These are phyloP conservation scores for Xanthoconium stramineum DNA, from an alignment of 768 basidiomycete species.

Conservation along the genomic window DNA sequence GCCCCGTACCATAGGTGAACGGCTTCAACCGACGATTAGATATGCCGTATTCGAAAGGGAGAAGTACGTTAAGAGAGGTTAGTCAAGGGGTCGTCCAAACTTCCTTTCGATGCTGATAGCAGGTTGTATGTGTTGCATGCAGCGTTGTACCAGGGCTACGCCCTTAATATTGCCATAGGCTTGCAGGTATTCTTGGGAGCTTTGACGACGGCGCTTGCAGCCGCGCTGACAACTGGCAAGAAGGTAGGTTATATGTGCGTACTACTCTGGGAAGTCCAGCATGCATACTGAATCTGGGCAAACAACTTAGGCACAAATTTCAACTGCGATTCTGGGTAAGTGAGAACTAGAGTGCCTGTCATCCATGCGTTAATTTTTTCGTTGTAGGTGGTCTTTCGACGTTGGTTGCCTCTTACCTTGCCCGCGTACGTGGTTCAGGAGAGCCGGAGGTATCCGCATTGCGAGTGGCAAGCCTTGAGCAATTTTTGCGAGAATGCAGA, in stretches of 20 bases:
- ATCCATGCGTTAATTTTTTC: background rate
- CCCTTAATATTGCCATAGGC: constrained; percentile 50
- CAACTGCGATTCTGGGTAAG: constrained; percentile 39
- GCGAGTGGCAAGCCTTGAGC: constrained; percentile 37
- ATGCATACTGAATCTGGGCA: background rate
- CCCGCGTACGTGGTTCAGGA: too few species aligned
- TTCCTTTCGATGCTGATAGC: constrained; percentile 10
- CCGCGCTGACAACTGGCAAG: constrained; percentile 26
- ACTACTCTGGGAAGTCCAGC: too few species aligned
- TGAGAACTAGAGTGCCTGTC: background rate
- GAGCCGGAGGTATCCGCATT: too few species aligned
- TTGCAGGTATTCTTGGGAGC: constrained; percentile 64
- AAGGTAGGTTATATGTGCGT: constrained; percentile 33
- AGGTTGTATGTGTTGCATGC: background rate
- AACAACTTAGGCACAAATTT: constrained; percentile 35
- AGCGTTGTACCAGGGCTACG: constrained; percentile 33
- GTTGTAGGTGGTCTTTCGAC: constrained; percentile 62
- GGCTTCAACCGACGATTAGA: too few species aligned
- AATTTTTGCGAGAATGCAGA: constrained; percentile 60
- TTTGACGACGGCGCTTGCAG: constrained; percentile 48
- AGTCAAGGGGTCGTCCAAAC: too few species aligned
- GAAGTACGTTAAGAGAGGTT: too few species aligned
- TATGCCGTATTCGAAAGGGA: too few species aligned
- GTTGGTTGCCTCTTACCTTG: constrained; percentile 41
- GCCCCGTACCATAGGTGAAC: too few species aligned